Conservation (phyloP, 176 grass and related monocot genomes). For the Eleusine indica region DNA sequence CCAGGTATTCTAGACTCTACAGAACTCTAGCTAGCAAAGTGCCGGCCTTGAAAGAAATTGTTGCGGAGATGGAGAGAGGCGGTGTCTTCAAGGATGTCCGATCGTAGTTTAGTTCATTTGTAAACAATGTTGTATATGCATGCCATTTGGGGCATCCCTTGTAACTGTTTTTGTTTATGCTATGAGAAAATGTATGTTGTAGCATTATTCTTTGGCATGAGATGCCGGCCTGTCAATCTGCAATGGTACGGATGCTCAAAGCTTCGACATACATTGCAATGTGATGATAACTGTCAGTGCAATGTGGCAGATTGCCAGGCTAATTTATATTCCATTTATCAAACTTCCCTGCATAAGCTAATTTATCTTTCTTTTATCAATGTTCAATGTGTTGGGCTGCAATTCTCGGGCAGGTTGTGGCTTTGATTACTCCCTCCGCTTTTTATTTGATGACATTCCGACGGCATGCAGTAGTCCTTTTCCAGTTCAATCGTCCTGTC, state of each 20-base stretch:
- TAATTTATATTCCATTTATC: background rate
- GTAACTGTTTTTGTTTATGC: constrained; percentile 39
- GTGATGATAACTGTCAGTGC: constrained; percentile 22
- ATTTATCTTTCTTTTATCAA: background rate
- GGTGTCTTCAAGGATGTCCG: constrained; percentile 90
- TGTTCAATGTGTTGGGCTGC: background rate
- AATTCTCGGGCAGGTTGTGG: background rate
- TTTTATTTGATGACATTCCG: too few relatives aligned
- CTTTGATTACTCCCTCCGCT: too few relatives aligned
- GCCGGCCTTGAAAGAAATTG: constrained; percentile 81
- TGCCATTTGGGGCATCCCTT: constrained; percentile 36
- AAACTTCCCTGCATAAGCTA: background rate
- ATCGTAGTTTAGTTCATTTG: constrained; percentile 51
- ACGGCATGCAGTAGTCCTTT: too few relatives aligned
- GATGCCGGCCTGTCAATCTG: constrained; percentile 11
- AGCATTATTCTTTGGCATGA: constrained; percentile 38
- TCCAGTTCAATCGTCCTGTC: too few relatives aligned
- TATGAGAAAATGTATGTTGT: constrained; percentile 50
- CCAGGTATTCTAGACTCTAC: constrained; percentile 98
- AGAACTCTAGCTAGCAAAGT: constrained; percentile 96
- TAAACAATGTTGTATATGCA: constrained; percentile 59
- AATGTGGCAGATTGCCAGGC: background rate
- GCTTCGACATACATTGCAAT: background rate
- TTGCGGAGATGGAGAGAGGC: constrained; percentile 79
- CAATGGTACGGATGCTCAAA: background rate